Conservation (phyloP, 768 basidiomycete genomes). For the Mycena haematopus region DNA sequence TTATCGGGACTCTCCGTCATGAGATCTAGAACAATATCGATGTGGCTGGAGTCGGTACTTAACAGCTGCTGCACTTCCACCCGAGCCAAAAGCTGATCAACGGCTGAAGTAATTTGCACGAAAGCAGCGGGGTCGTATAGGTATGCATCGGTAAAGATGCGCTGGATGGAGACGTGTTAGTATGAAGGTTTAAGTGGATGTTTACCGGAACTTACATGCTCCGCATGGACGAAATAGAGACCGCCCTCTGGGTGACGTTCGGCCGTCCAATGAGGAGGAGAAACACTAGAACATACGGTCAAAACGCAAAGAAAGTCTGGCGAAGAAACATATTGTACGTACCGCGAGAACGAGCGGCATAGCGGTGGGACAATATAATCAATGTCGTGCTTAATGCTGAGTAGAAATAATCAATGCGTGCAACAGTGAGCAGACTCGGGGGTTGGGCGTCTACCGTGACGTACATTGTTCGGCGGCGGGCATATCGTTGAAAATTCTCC, state of each 20-base stretch:
- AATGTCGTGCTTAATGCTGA: neutral
- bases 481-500: neutral
- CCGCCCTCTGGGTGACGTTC: neutral
- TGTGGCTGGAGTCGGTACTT: neutral
- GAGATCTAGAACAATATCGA: constrained; percentile 11
- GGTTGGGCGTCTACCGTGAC: too few species aligned
- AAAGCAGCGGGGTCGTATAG: neutral
- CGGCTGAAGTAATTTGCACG: neutral
- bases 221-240: neutral
- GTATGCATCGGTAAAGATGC: neutral
- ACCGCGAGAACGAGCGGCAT: neutral
- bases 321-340: neutral
- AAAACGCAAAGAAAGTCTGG: neutral
- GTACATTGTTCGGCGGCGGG: neutral
- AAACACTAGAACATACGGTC: neutral
- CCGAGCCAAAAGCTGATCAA: neutral
- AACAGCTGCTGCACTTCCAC: neutral
- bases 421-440: neutral
- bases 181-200: neutral
- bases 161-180: neutral
- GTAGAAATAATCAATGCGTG: neutral
- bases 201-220: neutral
- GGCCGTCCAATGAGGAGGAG: neutral
- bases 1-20: neutral
- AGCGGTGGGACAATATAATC: neutral